phyloP scores from a whole-genome alignment of 208 protist species.

The Vickermania ingenoplastis region DNA sequence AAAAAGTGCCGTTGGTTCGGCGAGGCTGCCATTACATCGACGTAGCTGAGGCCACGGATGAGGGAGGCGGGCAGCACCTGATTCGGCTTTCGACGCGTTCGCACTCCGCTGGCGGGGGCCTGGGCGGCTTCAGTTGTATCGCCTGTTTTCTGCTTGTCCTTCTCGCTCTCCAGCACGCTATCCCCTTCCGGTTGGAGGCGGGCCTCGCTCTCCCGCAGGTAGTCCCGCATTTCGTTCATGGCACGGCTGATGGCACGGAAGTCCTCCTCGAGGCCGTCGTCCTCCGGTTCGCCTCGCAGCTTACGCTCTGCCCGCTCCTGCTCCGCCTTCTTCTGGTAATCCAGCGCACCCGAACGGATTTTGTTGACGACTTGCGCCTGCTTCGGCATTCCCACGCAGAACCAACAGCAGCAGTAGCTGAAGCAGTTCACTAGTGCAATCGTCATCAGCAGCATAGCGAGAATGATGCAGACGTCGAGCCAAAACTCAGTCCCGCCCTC shows the following conservation, averaged over 20 bases:
- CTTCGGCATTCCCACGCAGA: conserved; percentile 20
- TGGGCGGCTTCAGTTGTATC: not conserved
- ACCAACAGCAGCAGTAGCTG: conserved; percentile 26
- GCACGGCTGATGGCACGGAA: no score
- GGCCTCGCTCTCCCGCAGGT: not conserved
- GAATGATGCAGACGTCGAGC: conserved; percentile 24
- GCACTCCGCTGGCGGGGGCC: not conserved
- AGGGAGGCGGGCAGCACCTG: conserved; percentile 27
- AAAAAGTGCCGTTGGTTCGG: conserved; percentile 48
- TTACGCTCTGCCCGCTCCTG: conserved; percentile 15
- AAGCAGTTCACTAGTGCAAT: conserved; percentile 20
- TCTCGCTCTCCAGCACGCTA: no score
- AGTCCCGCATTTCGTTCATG: not conserved
- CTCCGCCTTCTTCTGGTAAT: conserved; percentile 21
- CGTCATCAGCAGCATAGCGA: conserved; percentile 12
- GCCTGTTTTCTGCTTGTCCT: no score
- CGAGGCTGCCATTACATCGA: conserved; percentile 54
- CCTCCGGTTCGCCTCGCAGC: conserved; percentile 10
- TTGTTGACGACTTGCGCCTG: conserved; percentile 16
- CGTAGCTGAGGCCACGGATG: conserved; percentile 42
- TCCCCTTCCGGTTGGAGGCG: no score
- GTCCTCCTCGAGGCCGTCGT: conserved; percentile 15
- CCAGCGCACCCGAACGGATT: conserved; percentile 15
- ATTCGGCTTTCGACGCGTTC: no score
- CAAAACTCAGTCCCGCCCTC: conserved; percentile 20